Base-by-base conservation (phyloP, 345 rosid species). In the Brassica carinata region DNA sequence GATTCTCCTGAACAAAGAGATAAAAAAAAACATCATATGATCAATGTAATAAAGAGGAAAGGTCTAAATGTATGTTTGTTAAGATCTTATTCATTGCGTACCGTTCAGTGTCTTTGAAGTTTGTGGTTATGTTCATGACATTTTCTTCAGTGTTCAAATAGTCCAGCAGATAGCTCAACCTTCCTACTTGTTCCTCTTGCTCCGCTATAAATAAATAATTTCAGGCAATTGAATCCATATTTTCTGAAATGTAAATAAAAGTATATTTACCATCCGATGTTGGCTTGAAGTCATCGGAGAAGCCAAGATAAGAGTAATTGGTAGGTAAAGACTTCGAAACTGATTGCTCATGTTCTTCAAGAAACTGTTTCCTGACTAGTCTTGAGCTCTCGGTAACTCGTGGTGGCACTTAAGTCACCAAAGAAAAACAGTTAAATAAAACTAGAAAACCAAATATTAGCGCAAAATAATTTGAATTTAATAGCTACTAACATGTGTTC, bases 61-160 rank as follows among this genome's bases (percentile, higher is more conserved):
- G 57, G 17, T 40, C 63, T 38, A 31, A 58, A 68, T 61, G 70
- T 59, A 13, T 61, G 40, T 75, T 58, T 14, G 69, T 33, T 78
- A 82, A 71, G 26, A 23, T 38, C 75, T n/a, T n/a, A 62, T 19
- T 14, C 40, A 23, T 11, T 63, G 31, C 58, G 2, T 87, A 95
- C 98, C 98, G 80, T 18, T 93, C 94, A 72, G 75, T 90, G 57
- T 88, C 95, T 64, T 61, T 89, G 83, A 79, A 89, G 69, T 82
- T 83, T 63, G 83, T 82, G 75, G 66, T 87, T 76, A 72, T 76
- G 55, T 71, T 87, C 82, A 83, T 76, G 63, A 77, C 76, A 29
- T 85, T 86, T 29, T 88, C 92, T 67, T 86, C 89, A 0, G 86
- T 84, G 66, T 85, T 89, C 81, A 91, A 83, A 66, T 87, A 88